Evolutionary conservation across 2,329 filamentous ascomycete genomes (phyloP).

Genomic region (Mycogone perniciosa): DNA sequence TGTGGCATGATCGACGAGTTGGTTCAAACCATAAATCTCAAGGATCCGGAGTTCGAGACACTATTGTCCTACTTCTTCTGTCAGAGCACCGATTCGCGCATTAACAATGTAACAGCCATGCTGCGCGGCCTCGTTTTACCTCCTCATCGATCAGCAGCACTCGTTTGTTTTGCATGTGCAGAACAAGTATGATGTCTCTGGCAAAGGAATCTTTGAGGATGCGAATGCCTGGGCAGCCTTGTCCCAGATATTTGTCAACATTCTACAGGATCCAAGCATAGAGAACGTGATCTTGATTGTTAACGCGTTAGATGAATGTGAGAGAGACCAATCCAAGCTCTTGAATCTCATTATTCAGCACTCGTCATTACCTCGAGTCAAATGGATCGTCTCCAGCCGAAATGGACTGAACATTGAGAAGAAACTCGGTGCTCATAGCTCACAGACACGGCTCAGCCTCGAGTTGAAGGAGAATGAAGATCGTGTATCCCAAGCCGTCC

Average conservation of each 20-base stretch:
- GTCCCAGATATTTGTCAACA: conserved; percentile 27
- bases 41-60: background rate
- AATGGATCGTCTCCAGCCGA: background rate
- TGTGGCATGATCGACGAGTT: conserved; percentile 27
- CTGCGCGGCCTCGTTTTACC: conserved; percentile 39
- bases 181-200: conserved; percentile 22
- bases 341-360: background rate
- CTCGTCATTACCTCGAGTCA: background rate
- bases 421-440: background rate
- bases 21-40: background rate
- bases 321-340: background rate
- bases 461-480: too few species aligned
- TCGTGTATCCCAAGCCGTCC: background rate
- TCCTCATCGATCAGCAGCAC: conserved; percentile 29
- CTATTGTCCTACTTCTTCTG: conserved; percentile 12
- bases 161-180: conserved; percentile 28
- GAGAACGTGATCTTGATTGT: background rate
- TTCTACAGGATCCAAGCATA: conserved; percentile 30
- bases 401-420: background rate
- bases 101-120: conserved; percentile 35
- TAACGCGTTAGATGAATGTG: background rate
- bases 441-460: too few species aligned
- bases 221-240: conserved; percentile 31
- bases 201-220: conserved; percentile 33
- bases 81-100: conserved; percentile 17